Evolutionary conservation across 495 filamentous ascomycete genomes (phyloP), one percentile per base, ranked within the genome.

Genomic region (Xylaria palmicola): DNA sequence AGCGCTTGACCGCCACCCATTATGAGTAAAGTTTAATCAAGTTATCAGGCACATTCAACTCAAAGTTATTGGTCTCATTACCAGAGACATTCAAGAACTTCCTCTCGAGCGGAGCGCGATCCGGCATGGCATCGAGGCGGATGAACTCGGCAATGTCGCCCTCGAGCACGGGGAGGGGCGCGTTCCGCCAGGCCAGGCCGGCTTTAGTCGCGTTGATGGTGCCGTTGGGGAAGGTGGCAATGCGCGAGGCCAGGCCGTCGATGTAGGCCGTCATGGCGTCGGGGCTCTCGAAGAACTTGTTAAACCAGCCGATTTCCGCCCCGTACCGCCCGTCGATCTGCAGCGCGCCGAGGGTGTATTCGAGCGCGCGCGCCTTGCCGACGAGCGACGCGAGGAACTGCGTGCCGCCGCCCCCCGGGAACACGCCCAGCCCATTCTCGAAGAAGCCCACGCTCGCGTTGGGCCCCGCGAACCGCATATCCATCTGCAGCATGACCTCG

Each of bases 401-500:
- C 47, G 30, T 24, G 3, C 47, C 47, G 15, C 47, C 47, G n/a
- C 47, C 47, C 3, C 47, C 47, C 15, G 47, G 13, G 13, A 50
- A 9, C 4, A 50, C 13, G 3, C 47, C 47, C 1, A 50, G 27
- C 4, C 13, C 47, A 10, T 50, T 48, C 47, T 72, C 69, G 36
- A 62, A 51, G 2, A 43, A 59, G 15, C 66, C 56, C n/a, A 63
- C 30, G 19, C 32, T 40, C 0, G 69, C 65, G 5, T 45, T 43
- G 0, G 69, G 69, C 6, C 69, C 69, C 7, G 62, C 69, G 45
- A 70, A 72, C 12, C 65, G 62, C 67, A 72, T 70, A 40, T 72
- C 69, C 64, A 67, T 67, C 27, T 69, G 59, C 15, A 59, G 17
- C 5, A 41, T 29, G 41, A 67, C 24, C 53, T 72, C 70, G 30